Evolutionary conservation across 805 yeast genomes (phyloP).

Genomic region (Hyphopichia homilentoma): DNA sequence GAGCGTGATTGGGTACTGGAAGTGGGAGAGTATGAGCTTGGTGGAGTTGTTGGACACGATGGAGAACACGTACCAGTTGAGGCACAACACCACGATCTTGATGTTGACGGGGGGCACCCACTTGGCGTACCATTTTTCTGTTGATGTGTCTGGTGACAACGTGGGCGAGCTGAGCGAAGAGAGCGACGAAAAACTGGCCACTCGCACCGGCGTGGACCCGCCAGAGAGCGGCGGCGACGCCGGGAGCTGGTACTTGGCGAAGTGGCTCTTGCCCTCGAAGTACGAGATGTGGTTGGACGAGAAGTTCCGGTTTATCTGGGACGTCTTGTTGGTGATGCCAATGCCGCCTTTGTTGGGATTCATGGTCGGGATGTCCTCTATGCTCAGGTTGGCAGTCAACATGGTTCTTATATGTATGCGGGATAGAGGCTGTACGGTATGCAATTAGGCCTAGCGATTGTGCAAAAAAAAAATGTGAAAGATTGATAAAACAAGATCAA

Average conservation of each 20-base stretch:
- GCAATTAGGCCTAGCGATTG: no score
- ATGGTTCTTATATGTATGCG: no score
- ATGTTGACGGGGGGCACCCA: conserved; percentile 23
- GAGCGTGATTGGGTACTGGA: conserved; percentile 80
- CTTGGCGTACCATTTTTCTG: not conserved
- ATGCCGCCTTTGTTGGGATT: not conserved
- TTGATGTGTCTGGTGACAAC: not conserved
- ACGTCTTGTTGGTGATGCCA: conserved; percentile 1
- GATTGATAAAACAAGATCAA: no score
- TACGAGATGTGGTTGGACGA: conserved; percentile 4
- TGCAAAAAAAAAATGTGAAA: no score
- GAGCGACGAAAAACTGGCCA: no score
- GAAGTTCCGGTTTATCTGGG: conserved; percentile 5
- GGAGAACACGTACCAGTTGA: conserved; percentile 75
- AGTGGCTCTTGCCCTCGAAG: conserved; percentile 5
- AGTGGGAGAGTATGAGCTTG: conserved; percentile 66
- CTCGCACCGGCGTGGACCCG: conserved; percentile 27
- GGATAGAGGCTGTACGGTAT: no score
- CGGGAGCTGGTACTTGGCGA: conserved; percentile 17
- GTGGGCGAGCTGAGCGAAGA: no score
- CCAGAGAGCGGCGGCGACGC: conserved; percentile 34
- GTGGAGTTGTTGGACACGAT: conserved; percentile 81
- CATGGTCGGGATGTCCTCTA: no score
- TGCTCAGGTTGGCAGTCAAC: no score
- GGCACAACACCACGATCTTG: conserved; percentile 45